These are phyloP conservation scores for Endoconidiophora laricicola DNA, from an alignment of 2,329 filamentous ascomycete genomes.

Conservation along the genomic window DNA sequence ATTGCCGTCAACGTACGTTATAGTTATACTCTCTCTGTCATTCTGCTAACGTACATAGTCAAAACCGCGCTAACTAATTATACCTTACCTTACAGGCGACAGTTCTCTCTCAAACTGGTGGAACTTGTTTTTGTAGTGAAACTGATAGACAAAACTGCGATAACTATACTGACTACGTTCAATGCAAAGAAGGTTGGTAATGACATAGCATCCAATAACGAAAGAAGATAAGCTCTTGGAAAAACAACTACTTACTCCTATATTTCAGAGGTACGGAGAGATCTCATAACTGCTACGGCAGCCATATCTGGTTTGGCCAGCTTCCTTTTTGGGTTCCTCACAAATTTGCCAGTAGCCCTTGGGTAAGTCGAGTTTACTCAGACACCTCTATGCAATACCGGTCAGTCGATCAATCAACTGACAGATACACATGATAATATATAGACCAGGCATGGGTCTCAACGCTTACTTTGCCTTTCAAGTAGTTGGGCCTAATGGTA, in stretches of 20 bases:
- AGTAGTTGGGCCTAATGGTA: constrained; percentile 44
- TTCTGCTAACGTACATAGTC: too few species aligned
- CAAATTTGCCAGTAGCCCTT: constrained; percentile 49
- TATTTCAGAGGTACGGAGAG: constrained; percentile 43
- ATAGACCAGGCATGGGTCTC: constrained; percentile 48
- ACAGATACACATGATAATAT: neutral
- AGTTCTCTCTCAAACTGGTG: constrained; percentile 60
- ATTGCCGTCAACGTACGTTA: constrained; percentile 50
- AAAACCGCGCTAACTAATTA: neutral
- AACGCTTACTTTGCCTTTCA: constrained; percentile 54
- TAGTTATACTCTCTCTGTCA: too few species aligned
- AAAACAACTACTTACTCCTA: constrained; percentile 14
- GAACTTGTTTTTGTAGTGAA: constrained; percentile 51
- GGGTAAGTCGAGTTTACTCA: constrained; percentile 18
- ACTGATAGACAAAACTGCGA: constrained; percentile 30
- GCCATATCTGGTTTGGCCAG: constrained; percentile 59
- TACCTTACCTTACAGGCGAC: constrained; percentile 33
- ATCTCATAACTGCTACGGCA: constrained; percentile 71
- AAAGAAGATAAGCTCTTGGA: constrained; percentile 6
- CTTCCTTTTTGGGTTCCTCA: constrained; percentile 62
- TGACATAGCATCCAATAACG: neutral
- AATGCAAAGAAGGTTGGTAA: constrained; percentile 30
- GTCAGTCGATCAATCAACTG: constrained; percentile 7
- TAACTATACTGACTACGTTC: constrained; percentile 26
- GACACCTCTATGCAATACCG: constrained; percentile 2